Conservation (phyloP, 345 rosid genomes). For the Trapa bicornis region DNA sequence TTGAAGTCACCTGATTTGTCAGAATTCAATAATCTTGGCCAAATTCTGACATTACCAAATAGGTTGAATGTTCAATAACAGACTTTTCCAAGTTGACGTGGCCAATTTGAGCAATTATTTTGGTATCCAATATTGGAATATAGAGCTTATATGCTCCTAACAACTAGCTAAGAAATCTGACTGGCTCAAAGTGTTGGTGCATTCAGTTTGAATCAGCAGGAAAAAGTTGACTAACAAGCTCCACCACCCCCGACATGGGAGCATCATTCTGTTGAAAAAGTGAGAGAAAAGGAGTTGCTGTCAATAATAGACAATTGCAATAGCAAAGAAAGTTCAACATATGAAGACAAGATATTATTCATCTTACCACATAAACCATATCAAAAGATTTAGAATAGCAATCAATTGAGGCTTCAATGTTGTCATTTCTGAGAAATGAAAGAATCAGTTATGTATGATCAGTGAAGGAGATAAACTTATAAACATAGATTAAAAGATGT, state of each 20-base stretch:
- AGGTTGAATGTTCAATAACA: background rate
- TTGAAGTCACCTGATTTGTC: conserved; percentile 9
- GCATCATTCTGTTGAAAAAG: conserved; percentile 49
- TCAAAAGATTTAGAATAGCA: conserved; percentile 62
- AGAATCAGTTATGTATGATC: background rate
- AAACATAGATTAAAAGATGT: background rate
- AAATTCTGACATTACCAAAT: background rate
- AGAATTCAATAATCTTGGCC: conserved; percentile 1
- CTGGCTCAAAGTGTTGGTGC: background rate
- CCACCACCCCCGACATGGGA: conserved; percentile 59
- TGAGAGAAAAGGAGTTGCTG: background rate
- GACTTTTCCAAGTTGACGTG: background rate
- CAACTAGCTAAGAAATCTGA: background rate
- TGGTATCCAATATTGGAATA: background rate
- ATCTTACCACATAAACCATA: conserved; percentile 60
- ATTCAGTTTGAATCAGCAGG: conserved; percentile 16
- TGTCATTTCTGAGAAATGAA: conserved; percentile 50
- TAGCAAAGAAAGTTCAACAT: background rate
- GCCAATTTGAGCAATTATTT: background rate
- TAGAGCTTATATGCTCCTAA: background rate
- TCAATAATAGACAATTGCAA: background rate
- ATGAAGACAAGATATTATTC: background rate
- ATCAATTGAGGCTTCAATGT: conserved; percentile 42
- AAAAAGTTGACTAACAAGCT: conserved; percentile 46
- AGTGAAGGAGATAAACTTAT: conserved; percentile 7